Evolutionary conservation across 2,329 filamentous ascomycete species (phyloP).

Genomic region (Alternaria angustiovoidea): DNA sequence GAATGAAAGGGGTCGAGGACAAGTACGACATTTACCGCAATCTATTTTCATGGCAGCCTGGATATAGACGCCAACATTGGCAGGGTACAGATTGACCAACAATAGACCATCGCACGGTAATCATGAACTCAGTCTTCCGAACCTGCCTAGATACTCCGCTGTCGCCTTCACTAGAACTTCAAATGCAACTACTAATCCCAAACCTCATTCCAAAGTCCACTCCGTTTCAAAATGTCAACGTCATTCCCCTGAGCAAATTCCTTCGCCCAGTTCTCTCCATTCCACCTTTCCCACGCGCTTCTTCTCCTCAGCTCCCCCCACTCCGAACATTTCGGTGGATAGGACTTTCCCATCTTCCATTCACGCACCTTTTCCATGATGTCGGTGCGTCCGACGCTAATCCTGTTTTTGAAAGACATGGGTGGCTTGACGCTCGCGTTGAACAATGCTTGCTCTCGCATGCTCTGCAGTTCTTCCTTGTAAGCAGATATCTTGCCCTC

Average conservation of each 20-base stretch:
- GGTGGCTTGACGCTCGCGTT: not conserved
- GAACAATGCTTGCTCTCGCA: not conserved
- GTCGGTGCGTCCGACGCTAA: not conserved
- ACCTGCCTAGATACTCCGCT: not conserved
- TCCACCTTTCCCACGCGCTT: conserved; percentile 16
- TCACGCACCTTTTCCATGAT: conserved; percentile 12
- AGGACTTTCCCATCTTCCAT: conserved; percentile 2
- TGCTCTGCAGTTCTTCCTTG: not conserved
- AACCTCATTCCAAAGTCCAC: not conserved
- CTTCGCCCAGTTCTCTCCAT: conserved; percentile 7
- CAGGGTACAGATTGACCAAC: not conserved
- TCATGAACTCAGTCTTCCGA: not conserved
- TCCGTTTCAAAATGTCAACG: not conserved
- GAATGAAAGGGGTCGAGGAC: not conserved
- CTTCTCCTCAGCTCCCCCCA: not conserved
- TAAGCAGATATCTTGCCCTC: not conserved
- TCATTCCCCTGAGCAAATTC: not conserved
- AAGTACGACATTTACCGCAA: not conserved
- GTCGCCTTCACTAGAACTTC: not conserved
- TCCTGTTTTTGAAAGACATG: not conserved
- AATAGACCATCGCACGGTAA: not conserved
- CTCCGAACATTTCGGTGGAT: conserved; percentile 2
- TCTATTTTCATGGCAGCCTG: not conserved
- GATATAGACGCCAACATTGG: not conserved
- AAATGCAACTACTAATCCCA: not conserved